Percentiles rank a stretch among this genome's conserved stretches.
These are phyloP conservation scores for Diutina catenulata DNA, from an alignment of 1,139 yeast species.

Conservation along the genomic window DNA sequence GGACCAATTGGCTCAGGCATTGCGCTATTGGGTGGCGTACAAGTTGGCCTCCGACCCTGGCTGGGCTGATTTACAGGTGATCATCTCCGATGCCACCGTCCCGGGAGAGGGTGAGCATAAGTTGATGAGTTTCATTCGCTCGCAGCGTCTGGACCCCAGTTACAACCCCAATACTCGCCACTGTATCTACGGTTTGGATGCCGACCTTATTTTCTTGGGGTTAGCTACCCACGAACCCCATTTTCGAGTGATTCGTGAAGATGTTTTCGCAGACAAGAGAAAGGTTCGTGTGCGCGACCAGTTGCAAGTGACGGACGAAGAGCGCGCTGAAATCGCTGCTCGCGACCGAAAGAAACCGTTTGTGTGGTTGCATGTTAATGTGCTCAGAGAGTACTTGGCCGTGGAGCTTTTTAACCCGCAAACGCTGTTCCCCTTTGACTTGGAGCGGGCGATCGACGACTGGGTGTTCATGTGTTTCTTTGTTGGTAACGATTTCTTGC, in stretches of 20 bases:
- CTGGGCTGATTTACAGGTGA: conserved; percentile 78
- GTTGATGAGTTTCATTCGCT: conserved; percentile 88
- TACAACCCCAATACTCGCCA: conserved; percentile 85
- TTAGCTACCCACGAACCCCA: conserved; percentile 95
- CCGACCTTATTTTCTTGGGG: conserved; percentile 95
- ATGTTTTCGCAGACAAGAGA: conserved; percentile 75
- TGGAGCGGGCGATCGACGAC: conserved; percentile 87
- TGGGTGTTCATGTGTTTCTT: conserved; percentile 86
- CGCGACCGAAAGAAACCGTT: conserved; percentile 42
- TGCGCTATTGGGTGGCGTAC: conserved; percentile 84
- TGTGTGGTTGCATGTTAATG: conserved; percentile 68
- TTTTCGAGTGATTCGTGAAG: conserved; percentile 89
- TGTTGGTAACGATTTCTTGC: conserved; percentile 96
- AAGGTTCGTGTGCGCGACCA: conserved; percentile 34
- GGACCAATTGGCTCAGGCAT: conserved; percentile 76
- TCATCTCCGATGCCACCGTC: conserved; percentile 93
- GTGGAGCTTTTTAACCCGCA: conserved; percentile 69
- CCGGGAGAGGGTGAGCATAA: conserved; percentile 99
- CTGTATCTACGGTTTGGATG: conserved; percentile 95
- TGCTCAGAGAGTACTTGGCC: conserved; percentile 83
- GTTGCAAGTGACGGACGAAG: background rate
- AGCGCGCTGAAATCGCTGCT: conserved; percentile 33
- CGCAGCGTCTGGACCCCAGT: conserved; percentile 60
- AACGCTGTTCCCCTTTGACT: conserved; percentile 60
- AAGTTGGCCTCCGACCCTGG: conserved; percentile 83